phyloP scores from a whole-genome alignment of 1,284 basidiomycete genomes.

The Hypsizygus ulmarius region DNA sequence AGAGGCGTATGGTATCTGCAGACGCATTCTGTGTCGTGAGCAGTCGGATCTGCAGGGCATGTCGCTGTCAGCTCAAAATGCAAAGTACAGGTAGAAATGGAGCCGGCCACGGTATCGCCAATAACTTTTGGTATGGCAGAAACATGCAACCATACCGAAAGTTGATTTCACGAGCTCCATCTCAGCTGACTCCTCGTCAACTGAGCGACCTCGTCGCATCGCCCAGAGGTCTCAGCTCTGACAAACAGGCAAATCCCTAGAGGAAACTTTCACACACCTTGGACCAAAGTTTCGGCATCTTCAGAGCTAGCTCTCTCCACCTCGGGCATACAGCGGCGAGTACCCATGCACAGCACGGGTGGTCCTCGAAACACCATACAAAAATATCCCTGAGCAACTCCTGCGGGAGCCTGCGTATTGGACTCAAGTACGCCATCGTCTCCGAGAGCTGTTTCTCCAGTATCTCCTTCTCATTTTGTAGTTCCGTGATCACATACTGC shows the following conservation, averaged over 20 bases:
- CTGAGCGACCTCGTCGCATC: background rate
- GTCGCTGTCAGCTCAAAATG: slow-evolving; percentile 11
- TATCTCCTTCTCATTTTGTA: slow-evolving; percentile 45
- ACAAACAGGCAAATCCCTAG: slow-evolving; percentile 6
- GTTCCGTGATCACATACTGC: slow-evolving; percentile 46
- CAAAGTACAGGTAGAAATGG: slow-evolving; percentile 3
- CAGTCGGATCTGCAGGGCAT: slow-evolving; percentile 56
- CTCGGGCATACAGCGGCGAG: slow-evolving; percentile 59
- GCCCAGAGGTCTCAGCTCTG: background rate
- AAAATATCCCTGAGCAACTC: slow-evolving; percentile 69
- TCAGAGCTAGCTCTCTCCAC: slow-evolving; percentile 61
- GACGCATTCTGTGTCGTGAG: slow-evolving; percentile 65
- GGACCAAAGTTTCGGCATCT: slow-evolving; percentile 68
- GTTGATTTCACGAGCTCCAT: no score
- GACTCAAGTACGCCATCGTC: slow-evolving; percentile 60
- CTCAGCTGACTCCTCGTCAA: background rate
- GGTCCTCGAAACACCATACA: slow-evolving; percentile 59
- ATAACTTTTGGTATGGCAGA: no score
- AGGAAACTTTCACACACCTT: slow-evolving; percentile 47
- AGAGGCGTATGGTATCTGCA: slow-evolving; percentile 73
- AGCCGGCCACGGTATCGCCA: slow-evolving; percentile 3
- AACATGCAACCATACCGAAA: no score
- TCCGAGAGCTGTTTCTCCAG: slow-evolving; percentile 48
- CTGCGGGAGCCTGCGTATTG: slow-evolving; percentile 61
- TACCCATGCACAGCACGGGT: slow-evolving; percentile 68